A percentile compares a stretch with the other conserved stretches of the same genome.
These are phyloP conservation scores for Leccinellum luteum DNA, from an alignment of 768 basidiomycete genomes.

Conservation along the genomic window DNA sequence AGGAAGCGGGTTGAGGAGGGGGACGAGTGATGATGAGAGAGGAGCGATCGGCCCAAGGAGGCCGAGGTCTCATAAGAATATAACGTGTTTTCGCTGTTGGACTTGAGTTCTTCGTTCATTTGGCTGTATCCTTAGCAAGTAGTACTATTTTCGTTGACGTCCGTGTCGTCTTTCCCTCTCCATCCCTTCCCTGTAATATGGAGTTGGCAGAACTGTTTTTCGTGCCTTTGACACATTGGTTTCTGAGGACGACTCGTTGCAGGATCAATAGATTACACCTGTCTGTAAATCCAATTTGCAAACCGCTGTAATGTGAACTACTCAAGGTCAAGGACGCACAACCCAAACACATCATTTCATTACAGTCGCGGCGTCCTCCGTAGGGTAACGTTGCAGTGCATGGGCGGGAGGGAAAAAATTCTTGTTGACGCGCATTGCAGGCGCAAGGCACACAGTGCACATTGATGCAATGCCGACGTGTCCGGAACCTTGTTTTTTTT, in stretches of 20 bases:
- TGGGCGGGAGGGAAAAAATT: background rate
- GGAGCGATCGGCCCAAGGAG: background rate
- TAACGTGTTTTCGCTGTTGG: background rate
- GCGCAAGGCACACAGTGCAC: background rate
- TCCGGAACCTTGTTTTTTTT: conserved; percentile 30
- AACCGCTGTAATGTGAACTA: background rate
- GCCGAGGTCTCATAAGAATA: background rate
- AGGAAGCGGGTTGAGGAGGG: background rate
- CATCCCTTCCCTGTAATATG: background rate
- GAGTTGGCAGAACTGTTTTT: background rate
- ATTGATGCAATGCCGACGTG: conserved; percentile 14
- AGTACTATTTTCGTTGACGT: background rate
- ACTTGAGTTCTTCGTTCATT: background rate
- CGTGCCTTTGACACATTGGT: background rate
- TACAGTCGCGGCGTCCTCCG: background rate
- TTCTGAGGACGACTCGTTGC: background rate
- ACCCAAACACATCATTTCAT: background rate
- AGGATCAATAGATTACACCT: background rate
- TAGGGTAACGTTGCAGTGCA: background rate
- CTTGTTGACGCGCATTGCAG: background rate
- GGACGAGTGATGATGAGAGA: background rate
- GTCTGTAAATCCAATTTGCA: background rate
- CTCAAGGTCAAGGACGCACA: background rate
- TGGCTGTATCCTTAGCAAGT: background rate
- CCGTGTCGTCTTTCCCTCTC: background rate